phyloP scores from a whole-genome alignment of 257 asterid genomes.

The Craterostigma plantagineum region DNA sequence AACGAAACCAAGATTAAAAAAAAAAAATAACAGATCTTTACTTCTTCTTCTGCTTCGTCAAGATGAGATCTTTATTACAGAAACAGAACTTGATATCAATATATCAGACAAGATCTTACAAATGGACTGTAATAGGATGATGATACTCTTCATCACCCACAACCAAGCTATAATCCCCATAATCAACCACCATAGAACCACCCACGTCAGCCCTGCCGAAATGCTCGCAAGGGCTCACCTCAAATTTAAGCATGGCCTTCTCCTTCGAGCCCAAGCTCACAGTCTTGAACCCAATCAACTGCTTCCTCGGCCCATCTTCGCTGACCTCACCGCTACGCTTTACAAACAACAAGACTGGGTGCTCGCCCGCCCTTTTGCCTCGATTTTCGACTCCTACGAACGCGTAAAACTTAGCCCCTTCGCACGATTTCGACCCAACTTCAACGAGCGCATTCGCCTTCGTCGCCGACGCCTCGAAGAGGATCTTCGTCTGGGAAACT shows the following conservation, averaged over 20 bases:
- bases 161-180: not conserved
- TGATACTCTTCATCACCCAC: constrained; percentile 1
- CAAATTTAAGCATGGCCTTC: not conserved
- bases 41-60: too few relatives aligned
- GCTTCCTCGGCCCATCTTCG: not conserved
- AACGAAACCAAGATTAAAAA: too few relatives aligned
- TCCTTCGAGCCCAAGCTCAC: not conserved
- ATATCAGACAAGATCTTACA: too few relatives aligned
- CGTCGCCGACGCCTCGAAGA: not conserved
- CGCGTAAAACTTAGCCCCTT: not conserved
- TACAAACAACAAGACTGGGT: constrained; percentile 3
- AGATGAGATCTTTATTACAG: too few relatives aligned
- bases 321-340: not conserved
- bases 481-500: not conserved
- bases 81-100: too few relatives aligned
- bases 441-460: too few relatives aligned
- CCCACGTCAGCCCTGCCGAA: not conserved
- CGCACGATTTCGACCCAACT: not conserved
- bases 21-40: too few relatives aligned
- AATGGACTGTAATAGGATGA: not conserved
- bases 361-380: not conserved
- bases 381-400: not conserved
- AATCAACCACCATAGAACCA: constrained; percentile 1
- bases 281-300: not conserved
- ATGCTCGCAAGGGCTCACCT: constrained; percentile 3